Conservation (phyloP, 306 rosid genomes). For the Lathyrus tuberosus region DNA sequence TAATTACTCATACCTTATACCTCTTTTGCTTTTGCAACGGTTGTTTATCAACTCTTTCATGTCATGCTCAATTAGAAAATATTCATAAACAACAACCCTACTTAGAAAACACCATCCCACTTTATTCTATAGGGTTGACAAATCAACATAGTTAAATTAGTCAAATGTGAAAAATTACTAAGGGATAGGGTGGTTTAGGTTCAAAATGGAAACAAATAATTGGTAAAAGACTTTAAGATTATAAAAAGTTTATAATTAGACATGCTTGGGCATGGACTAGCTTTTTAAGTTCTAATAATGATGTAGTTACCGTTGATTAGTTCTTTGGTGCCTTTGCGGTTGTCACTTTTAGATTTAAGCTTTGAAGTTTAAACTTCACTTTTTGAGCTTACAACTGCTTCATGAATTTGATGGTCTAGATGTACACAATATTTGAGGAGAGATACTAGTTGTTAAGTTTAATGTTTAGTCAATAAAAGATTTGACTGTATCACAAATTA, state of each 20-base stretch:
- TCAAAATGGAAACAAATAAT: constrained; percentile 45
- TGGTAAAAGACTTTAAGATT: constrained; percentile 21
- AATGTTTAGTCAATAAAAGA: neutral
- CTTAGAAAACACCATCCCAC: neutral
- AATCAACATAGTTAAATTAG: constrained; percentile 30
- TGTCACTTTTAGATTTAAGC: constrained; percentile 31
- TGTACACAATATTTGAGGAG: neutral
- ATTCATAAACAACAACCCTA: constrained; percentile 15
- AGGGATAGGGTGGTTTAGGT: constrained; percentile 23
- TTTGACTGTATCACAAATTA: too few species aligned
- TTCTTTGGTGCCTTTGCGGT: constrained; percentile 43
- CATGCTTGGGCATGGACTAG: constrained; percentile 22
- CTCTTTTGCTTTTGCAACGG: constrained; percentile 40
- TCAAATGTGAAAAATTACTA: too few species aligned
- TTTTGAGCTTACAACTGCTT: constrained; percentile 26
- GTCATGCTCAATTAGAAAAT: constrained; percentile 16
- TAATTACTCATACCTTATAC: constrained; percentile 31
- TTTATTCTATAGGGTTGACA: constrained; percentile 32
- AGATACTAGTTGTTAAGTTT: neutral
- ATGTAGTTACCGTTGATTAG: constrained; percentile 45
- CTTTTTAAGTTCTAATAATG: constrained; percentile 33
- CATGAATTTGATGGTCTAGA: neutral
- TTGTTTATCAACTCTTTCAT: constrained; percentile 10
- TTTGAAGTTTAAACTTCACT: constrained; percentile 33
- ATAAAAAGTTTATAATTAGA: constrained; percentile 36